A percentile compares a stretch with the other conserved stretches of the same genome.
These are phyloP conservation scores for Calonectria hongkongensis DNA, from an alignment of 2,329 filamentous ascomycete species.

Conservation along the genomic window DNA sequence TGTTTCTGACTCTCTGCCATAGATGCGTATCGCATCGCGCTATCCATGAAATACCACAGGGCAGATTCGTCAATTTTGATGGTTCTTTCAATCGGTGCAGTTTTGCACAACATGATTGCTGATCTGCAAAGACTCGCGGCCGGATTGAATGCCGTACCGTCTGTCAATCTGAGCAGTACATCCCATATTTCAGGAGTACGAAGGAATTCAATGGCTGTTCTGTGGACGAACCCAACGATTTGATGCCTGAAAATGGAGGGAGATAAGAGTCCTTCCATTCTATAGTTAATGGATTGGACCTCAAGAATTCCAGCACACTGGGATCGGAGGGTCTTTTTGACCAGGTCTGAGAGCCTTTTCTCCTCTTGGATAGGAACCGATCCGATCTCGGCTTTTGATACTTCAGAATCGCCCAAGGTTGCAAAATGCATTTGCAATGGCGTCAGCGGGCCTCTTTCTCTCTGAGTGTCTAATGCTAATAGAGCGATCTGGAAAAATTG, in stretches of 20 bases:
- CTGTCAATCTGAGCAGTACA: background rate
- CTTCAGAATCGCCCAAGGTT: background rate
- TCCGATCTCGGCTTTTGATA: background rate
- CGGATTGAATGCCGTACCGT: background rate
- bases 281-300: slow-evolving; percentile 16
- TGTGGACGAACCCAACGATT: background rate
- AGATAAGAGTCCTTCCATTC: background rate
- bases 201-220: slow-evolving; percentile 5
- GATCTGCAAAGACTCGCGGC: background rate
- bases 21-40: slow-evolving; percentile 1
- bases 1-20: slow-evolving; percentile 6
- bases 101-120: slow-evolving; percentile 1
- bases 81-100: background rate
- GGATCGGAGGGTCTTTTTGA: background rate
- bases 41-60: slow-evolving; percentile 13
- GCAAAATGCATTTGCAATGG: slow-evolving; percentile 14
- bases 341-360: background rate
- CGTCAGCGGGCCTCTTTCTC: background rate
- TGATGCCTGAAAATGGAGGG: slow-evolving; percentile 1
- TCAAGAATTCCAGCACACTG: slow-evolving; percentile 6
- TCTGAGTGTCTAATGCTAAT: slow-evolving; percentile 1
- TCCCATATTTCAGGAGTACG: background rate
- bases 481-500: slow-evolving; percentile 8
- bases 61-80: slow-evolving; percentile 1
- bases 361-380: background rate